These are phyloP conservation scores for Myochromella boudieri DNA, from an alignment of 768 basidiomycete species.

Conservation along the genomic window DNA sequence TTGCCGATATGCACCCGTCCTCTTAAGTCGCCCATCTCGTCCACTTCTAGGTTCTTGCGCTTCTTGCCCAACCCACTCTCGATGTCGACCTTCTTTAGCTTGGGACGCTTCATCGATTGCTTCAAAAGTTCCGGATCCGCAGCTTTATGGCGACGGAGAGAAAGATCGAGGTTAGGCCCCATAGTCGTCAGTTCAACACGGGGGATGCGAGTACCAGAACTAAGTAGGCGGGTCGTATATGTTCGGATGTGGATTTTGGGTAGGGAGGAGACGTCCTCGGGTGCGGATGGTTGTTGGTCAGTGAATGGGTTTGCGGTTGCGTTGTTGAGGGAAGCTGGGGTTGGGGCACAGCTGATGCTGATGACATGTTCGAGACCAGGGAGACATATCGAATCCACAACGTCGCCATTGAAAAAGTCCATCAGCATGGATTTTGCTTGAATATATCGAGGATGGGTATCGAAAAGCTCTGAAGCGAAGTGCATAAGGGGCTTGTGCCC, in stretches of 20 bases:
- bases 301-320: constrained; percentile 28
- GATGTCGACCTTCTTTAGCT: constrained; percentile 85
- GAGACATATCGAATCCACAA: constrained; percentile 79
- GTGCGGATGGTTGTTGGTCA: constrained; percentile 21
- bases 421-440: constrained; percentile 92
- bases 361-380: constrained; percentile 87
- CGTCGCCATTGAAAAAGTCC: constrained; percentile 88
- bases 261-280: constrained; percentile 46
- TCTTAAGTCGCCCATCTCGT: constrained; percentile 96
- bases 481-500: constrained; percentile 93
- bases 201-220: constrained; percentile 79
- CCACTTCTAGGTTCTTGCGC: constrained; percentile 92
- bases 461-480: constrained; percentile 94
- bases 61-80: constrained; percentile 90
- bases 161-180: constrained; percentile 89
- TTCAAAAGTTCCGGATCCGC: constrained; percentile 82
- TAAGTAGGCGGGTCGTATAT: constrained; percentile 72
- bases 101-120: constrained; percentile 78
- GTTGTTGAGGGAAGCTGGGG: constrained; percentile 52
- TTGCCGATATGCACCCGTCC: constrained; percentile 86
- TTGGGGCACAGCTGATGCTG: constrained; percentile 73
- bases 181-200: constrained; percentile 81
- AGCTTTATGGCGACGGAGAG: constrained; percentile 68
- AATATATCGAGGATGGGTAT: constrained; percentile 87
- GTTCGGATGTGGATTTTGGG: constrained; percentile 89